phyloP scores from a whole-genome alignment of 441 rosid species.

The Codiaeum variegatum region DNA sequence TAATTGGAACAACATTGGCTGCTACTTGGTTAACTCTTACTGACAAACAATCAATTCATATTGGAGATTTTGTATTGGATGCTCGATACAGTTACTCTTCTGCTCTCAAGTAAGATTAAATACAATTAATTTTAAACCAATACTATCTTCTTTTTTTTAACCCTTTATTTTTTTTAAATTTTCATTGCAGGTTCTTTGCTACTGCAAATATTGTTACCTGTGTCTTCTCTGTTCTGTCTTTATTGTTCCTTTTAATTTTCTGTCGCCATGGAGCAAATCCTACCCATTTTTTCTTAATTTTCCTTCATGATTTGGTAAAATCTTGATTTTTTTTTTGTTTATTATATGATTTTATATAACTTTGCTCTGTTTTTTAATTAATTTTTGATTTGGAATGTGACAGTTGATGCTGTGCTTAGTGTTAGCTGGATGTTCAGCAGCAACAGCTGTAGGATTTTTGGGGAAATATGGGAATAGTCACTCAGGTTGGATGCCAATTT shows the following conservation, averaged over 20 bases:
- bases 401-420: slow-evolving; percentile 39
- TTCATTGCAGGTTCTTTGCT: slow-evolving; percentile 46
- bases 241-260: slow-evolving; percentile 23
- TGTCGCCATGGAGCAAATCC: slow-evolving; percentile 29
- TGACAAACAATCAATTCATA: slow-evolving; percentile 24
- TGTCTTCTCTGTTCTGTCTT: slow-evolving; percentile 33
- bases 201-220: slow-evolving; percentile 34
- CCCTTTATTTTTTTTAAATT: neutral
- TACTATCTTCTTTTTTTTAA: neutral
- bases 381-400: neutral
- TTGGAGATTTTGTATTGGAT: slow-evolving; percentile 24
- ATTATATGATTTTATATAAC: neutral
- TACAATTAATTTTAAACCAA: neutral
- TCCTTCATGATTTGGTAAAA: slow-evolving; percentile 55
- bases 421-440: slow-evolving; percentile 43
- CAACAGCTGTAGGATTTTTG: slow-evolving; percentile 42
- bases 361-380: neutral
- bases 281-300: slow-evolving; percentile 28
- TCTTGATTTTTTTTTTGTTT: neutral
- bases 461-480: slow-evolving; percentile 52
- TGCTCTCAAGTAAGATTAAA: slow-evolving; percentile 34
- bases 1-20: slow-evolving; percentile 30
- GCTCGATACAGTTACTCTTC: slow-evolving; percentile 43
- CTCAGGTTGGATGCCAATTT: slow-evolving; percentile 66
- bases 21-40: slow-evolving; percentile 35